Evolutionary conservation across 225 moss, liverwort and hornwort species (phyloP).

Genomic region (Sphagnum contortum): DNA sequence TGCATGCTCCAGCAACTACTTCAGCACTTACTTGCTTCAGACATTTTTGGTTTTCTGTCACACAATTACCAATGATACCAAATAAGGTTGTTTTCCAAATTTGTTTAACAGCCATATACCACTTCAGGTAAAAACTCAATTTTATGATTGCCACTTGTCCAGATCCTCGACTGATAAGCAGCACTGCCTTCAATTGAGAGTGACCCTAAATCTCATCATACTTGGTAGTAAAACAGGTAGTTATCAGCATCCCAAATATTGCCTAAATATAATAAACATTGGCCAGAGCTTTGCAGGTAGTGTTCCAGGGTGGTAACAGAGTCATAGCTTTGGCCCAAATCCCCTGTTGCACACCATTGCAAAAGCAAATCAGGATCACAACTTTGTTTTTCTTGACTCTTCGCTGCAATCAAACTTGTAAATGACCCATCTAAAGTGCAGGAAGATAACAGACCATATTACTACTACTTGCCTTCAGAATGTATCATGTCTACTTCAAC

Average conservation of each 20-base stretch:
- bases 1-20: too few species aligned
- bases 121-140: conserved; percentile 42
- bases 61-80: too few species aligned
- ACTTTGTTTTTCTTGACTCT: too few species aligned
- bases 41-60: too few species aligned
- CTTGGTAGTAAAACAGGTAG: conserved; percentile 52
- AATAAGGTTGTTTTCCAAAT: too few species aligned
- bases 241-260: conserved; percentile 80
- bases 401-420: too few species aligned
- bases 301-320: conserved; percentile 68
- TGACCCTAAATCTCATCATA: conserved; percentile 80
- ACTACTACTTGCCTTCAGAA: too few species aligned
- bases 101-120: conserved; percentile 20
- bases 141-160: conserved; percentile 91
- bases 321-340: conserved; percentile 83
- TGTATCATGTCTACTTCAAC: too few species aligned
- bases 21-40: too few species aligned
- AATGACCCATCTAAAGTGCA: too few species aligned
- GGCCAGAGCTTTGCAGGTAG: conserved; percentile 68
- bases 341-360: conserved; percentile 28
- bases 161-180: conserved; percentile 84
- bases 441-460: too few species aligned
- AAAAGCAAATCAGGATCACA: too few species aligned
- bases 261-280: conserved; percentile 45
- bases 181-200: conserved; percentile 61